These are phyloP conservation scores for Escovopsis sp. DNA, from an alignment of 2,329 filamentous ascomycete species.

Conservation along the genomic window DNA sequence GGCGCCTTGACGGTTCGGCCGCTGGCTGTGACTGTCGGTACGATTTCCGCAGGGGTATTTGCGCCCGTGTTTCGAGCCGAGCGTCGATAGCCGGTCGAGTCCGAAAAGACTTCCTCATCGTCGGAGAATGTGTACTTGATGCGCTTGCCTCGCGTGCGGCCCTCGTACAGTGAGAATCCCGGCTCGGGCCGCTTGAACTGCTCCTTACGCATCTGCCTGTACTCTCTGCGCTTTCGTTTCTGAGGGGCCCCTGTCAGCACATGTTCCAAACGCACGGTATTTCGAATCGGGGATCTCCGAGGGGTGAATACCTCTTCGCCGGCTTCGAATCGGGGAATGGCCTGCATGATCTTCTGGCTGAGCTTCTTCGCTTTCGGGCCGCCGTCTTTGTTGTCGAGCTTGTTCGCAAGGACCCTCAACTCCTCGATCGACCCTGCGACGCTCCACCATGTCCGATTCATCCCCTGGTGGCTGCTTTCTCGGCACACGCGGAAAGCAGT, in stretches of 20 bases:
- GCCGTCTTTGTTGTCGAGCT: conserved; percentile 61
- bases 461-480: conserved; percentile 71
- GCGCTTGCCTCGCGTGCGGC: conserved; percentile 86
- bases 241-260: conserved; percentile 18
- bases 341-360: conserved; percentile 60
- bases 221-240: conserved; percentile 90
- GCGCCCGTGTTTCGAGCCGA: conserved; percentile 62
- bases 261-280: neutral
- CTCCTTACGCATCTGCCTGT: conserved; percentile 71
- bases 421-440: conserved; percentile 86
- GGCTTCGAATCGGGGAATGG: conserved; percentile 80
- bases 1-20: conserved; percentile 70
- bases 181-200: conserved; percentile 78
- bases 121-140: conserved; percentile 95
- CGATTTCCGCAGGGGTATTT: conserved; percentile 54
- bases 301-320: conserved; percentile 58
- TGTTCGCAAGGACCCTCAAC: conserved; percentile 58
- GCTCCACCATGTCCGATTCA: conserved; percentile 77
- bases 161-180: conserved; percentile 82
- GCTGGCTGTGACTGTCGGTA: conserved; percentile 58
- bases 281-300: neutral
- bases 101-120: conserved; percentile 61
- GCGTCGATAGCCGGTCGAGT: conserved; percentile 45
- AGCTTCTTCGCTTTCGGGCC: conserved; percentile 68
- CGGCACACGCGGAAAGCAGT: conserved; percentile 88